Base-by-base conservation (phyloP, 768 basidiomycete species). In the Gautieria morchelliformis region DNA sequence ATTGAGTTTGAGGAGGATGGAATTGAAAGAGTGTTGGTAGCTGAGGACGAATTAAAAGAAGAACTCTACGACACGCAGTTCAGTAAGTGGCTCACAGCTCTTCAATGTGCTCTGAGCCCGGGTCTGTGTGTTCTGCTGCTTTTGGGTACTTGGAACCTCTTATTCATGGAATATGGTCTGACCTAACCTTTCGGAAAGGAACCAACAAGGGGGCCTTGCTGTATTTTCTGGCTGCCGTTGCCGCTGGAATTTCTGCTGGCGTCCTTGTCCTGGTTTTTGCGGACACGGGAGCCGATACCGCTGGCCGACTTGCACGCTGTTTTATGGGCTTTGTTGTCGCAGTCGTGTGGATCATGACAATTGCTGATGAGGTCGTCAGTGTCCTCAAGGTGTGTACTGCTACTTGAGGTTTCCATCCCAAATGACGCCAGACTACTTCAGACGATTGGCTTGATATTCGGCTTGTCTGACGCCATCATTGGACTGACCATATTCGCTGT, bases 301-400 rank as follows among this genome's bases (percentile, higher is more conserved):
- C 78, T 14, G 76, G 80, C 47, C 78, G 82, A 57, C 76, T 93
- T 70, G 76, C 79, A 10, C 79, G 93, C 10, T 95, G 92, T 65
- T 86, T 84, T 22, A 85, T 94, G 77, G 95, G 96, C 0, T 99
- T 99, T 72, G 68, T 85, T 20, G 86, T 95, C 27, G 78, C 93
- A 3, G 81, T 97, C 60, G 84, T 97, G 8, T 99, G 96, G 95
- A 97, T 99, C 63, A 94, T 97, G 83, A 93, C 89, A 6, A 93
- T 98, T 49, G 93, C 94, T 1, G 93, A 96, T 67, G 94, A 97
- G 68, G 93, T 95, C 2, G 93, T 98, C 32, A 80, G 87, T 49
- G 85, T 97, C 11, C 78, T 98, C 10, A 84, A 87, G 74, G 94
- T 94, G 46, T 58, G 78, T 62, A 4, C 1, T 9, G 53, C 24